Percentiles rank a stretch among this genome's conserved stretches.
Evolutionary conservation across 208 protist genomes (phyloP).

Genomic region (Leishmania lainsoni): DNA sequence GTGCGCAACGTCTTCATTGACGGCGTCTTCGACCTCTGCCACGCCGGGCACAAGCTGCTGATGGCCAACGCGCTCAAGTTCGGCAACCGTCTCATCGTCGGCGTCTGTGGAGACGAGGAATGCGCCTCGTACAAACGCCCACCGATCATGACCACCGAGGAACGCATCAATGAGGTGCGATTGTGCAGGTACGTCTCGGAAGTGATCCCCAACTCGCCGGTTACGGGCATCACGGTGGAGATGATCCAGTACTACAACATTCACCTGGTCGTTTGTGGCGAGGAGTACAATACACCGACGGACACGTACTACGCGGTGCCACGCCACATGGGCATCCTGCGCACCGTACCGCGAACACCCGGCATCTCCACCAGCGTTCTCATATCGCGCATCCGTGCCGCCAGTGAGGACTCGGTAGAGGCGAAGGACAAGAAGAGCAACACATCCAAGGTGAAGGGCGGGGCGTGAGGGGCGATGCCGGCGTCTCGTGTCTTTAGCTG

Average conservation of each 20-base stretch:
- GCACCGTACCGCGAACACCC: constrained; percentile 83
- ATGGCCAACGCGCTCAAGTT: constrained; percentile 86
- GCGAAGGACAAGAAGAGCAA: constrained; percentile 64
- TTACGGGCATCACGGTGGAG: constrained; percentile 82
- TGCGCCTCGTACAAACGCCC: constrained; percentile 88
- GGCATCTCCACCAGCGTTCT: constrained; percentile 92
- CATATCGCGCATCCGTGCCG: constrained; percentile 78
- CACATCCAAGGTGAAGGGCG: constrained; percentile 42
- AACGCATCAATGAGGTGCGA: constrained; percentile 87
- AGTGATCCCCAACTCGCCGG: constrained; percentile 90
- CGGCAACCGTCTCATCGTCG: constrained; percentile 92
- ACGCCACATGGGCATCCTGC: constrained; percentile 85
- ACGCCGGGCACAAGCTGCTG: constrained; percentile 89
- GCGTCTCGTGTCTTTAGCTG: not conserved
- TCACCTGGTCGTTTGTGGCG: constrained; percentile 90
- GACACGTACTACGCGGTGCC: constrained; percentile 92
- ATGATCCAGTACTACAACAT: constrained; percentile 93
- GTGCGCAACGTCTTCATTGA: constrained; percentile 92
- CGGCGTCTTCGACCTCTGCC: constrained; percentile 94
- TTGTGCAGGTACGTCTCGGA: constrained; percentile 91
- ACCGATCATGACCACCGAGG: constrained; percentile 91
- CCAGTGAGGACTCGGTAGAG: constrained; percentile 52
- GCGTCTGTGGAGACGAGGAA: constrained; percentile 91
- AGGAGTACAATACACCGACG: constrained; percentile 89
- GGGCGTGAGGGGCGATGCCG: constrained; percentile 21